Conservation (phyloP, 2,329 filamentous ascomycete species). For the Paraconiothyrium brasiliense region DNA sequence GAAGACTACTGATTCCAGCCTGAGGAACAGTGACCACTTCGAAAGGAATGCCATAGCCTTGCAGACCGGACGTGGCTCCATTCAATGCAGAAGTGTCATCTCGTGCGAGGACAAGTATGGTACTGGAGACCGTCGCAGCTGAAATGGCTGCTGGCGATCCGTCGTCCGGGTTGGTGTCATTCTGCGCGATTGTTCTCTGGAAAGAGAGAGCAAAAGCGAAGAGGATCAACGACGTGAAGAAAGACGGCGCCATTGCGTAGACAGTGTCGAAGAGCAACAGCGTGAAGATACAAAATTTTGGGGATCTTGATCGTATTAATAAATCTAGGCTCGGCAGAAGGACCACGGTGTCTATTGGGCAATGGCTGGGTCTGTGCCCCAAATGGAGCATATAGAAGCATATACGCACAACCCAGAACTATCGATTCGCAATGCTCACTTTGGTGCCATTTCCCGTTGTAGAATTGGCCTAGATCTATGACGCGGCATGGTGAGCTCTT, state of each 20-base stretch:
- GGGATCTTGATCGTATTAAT: constrained; percentile 41
- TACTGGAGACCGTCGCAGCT: constrained; percentile 49
- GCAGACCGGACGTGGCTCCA: constrained; percentile 64
- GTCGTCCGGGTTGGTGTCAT: constrained; percentile 15
- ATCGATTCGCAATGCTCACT: constrained; percentile 41
- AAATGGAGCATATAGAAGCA: constrained; percentile 36
- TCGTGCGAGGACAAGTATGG: constrained; percentile 65
- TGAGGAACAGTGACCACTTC: constrained; percentile 65
- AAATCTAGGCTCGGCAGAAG: constrained; percentile 43
- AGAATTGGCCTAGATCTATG: constrained; percentile 25
- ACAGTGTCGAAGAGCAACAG: constrained; percentile 26
- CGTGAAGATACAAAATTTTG: constrained; percentile 30
- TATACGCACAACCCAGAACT: constrained; percentile 29
- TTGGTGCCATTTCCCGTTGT: constrained; percentile 15
- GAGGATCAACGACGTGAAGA: constrained; percentile 33
- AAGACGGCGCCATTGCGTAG: constrained; percentile 37
- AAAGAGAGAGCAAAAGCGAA: constrained; percentile 33
- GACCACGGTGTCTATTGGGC: constrained; percentile 34
- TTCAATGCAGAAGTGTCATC: constrained; percentile 60
- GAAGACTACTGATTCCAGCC: constrained; percentile 59
- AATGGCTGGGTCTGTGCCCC: constrained; percentile 31
- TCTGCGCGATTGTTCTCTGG: constrained; percentile 25
- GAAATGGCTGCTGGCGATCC: constrained; percentile 23
- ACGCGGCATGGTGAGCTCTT: constrained; percentile 27
- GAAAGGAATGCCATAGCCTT: constrained; percentile 69